These are phyloP conservation scores for Calonectria hawksworthii DNA, from an alignment of 2,329 filamentous ascomycete species.

Conservation along the genomic window DNA sequence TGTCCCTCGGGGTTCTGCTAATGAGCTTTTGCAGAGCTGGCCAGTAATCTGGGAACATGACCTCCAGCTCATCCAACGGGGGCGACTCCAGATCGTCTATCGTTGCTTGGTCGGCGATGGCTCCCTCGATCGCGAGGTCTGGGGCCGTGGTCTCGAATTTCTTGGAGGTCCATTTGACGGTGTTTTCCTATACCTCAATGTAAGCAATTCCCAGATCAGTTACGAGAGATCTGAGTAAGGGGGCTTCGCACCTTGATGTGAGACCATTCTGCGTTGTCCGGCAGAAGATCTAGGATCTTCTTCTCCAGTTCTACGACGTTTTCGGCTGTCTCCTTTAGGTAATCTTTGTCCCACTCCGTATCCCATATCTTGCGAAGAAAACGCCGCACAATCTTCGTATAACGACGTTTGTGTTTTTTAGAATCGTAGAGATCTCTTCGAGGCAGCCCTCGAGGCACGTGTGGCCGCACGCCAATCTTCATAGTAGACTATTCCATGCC, in stretches of 20 bases:
- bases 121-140: slow-evolving; percentile 10
- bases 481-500: slow-evolving; percentile 15
- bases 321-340: background rate
- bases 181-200: background rate
- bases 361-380: slow-evolving; percentile 2
- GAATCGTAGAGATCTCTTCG: slow-evolving; percentile 14
- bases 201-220: background rate
- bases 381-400: background rate
- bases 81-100: background rate
- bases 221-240: background rate
- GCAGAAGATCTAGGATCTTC: slow-evolving; percentile 14
- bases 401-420: background rate
- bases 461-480: slow-evolving; percentile 21
- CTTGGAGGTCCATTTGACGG: background rate
- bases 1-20: slow-evolving; percentile 5
- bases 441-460: slow-evolving; percentile 20
- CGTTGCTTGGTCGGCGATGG: background rate
- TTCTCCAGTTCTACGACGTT: slow-evolving; percentile 23
- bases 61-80: slow-evolving; percentile 23
- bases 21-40: slow-evolving; percentile 14
- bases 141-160: slow-evolving; percentile 8
- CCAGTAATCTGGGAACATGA: slow-evolving; percentile 27
- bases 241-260: slow-evolving; percentile 10
- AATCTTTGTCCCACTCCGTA: background rate
- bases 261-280: background rate